Evolutionary conservation across 495 filamentous ascomycete genomes (phyloP), one percentile per base, ranked within the genome.

Genomic region (Xylaria nigripes): DNA sequence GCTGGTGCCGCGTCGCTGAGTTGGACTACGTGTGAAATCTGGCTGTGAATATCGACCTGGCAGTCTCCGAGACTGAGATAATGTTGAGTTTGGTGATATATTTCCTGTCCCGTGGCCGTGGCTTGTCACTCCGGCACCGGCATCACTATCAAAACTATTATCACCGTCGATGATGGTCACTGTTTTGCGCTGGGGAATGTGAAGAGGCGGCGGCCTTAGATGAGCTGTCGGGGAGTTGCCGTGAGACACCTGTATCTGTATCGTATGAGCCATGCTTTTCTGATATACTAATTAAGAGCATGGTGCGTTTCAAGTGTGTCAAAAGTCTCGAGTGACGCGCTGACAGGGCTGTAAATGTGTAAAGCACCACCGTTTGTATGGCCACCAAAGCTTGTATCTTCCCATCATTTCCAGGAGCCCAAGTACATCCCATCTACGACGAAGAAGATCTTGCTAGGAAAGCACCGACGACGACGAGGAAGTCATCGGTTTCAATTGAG

Each of bases 1-100:
- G 6, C 55, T 50, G 6, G 63, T 40, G 21, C 9, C 22, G 15
- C 53, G 64, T 38, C 41, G 54, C 22, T 52, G 55, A n/a, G 57
- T 58, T 46, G 25, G 16, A 29, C 16, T 23, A 34, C 50, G 48
- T 30, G 55, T 43, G 16, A 27, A 21, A 45, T n/a, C 19, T 13
- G 45, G 23, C 13, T 32, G 45, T 7, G 34, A 21, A 27, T 30
- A 9, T 7, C 23, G 46, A 25, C 12, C 34, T 19, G 1, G n/a
- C n/a, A n/a, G n/a, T n/a, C n/a, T 10, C 2, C 21, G 3, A 13
- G 24, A 18, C 1, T 21, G 53, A 45, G 38, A n/a, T 2, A 9
- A 30, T 34, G 45, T 21, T 16, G 38, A 36, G 5, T 21, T 24
- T n/a, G 32, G 7, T 16, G 27, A 16, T 34, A 18, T 16, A 24